Evolutionary conservation across 495 filamentous ascomycete genomes (phyloP).

Genomic region (Ramalina intermedia): DNA sequence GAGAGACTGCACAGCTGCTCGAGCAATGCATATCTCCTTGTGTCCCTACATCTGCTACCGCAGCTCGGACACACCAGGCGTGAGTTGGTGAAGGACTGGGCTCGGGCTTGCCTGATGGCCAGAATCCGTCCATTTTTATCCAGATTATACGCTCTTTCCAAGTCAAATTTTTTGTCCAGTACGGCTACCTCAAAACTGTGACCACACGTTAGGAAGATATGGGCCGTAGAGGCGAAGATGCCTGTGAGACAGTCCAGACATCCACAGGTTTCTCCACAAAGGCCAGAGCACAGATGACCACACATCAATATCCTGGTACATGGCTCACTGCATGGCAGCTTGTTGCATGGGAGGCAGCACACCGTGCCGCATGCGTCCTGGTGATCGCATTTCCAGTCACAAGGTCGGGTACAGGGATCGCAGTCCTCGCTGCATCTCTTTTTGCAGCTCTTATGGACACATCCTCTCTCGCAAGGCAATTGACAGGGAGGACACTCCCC

Average conservation of each 20-base stretch:
- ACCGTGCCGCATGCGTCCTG: slow-evolving; percentile 5
- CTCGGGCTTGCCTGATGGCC: neutral
- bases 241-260: slow-evolving; percentile 9
- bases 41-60: neutral
- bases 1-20: slow-evolving; percentile 3
- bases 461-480: slow-evolving; percentile 33
- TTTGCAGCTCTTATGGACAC: slow-evolving; percentile 24
- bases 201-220: slow-evolving; percentile 14
- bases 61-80: slow-evolving; percentile 8
- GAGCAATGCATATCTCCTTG: slow-evolving; percentile 10
- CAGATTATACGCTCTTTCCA: slow-evolving; percentile 5
- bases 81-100: neutral
- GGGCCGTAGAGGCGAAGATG: neutral
- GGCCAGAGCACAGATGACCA: slow-evolving; percentile 13
- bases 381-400: slow-evolving; percentile 5
- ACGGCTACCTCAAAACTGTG: slow-evolving; percentile 13
- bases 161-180: slow-evolving; percentile 5
- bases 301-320: slow-evolving; percentile 10
- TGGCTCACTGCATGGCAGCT: slow-evolving; percentile 12
- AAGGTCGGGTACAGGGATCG: slow-evolving; percentile 11
- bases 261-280: slow-evolving; percentile 12
- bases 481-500: slow-evolving; percentile 35
- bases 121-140: slow-evolving; percentile 4
- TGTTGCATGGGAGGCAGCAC: slow-evolving; percentile 14
- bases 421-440: slow-evolving; percentile 7